Base-by-base conservation (phyloP, 176 grass and related monocot genomes). In the Oryza punctata region DNA sequence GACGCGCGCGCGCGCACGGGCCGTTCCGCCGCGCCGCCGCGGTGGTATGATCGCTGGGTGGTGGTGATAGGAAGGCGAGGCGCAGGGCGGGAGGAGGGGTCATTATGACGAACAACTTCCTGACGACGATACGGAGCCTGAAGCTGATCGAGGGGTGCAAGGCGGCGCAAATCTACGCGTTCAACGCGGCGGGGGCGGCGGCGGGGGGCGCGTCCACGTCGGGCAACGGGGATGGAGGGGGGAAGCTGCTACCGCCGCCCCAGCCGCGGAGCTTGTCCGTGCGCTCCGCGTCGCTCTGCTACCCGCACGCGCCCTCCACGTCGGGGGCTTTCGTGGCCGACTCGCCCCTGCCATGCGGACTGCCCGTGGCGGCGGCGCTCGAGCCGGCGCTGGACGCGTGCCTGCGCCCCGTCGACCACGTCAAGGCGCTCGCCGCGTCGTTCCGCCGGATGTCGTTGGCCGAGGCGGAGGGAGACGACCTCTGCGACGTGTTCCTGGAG, bases 61-160 rank as follows among this genome's bases (percentile, higher is more conserved):
- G 66, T 57, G 46, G 66, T 50, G 46, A 73, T 6, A 67, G 71
- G 33, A 38, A 33, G 69, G 7, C 19, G 79, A 49, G 59, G 40
- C 30, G 27, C 28, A 29, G 29, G 9, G 69, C 29, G 69, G 30
- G 32, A n/a, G 64, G 12, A 35, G 46, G 21, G 69, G 8, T 40
- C 79, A 82, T 72, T 80, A 94, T 96, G 96, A 87, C 92, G 83
- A 99, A 99, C 68, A 93, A 98, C 85, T 96, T 99, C 77, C 63
- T 99, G 73, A 99, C 96, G 23, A 94, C 91, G 28, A 95, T 98
- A 69, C 89, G 89, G 47, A 98, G 96, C 83, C 60, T 98, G 26
- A 98, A 98, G 85, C 81, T 98, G 69, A 91, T 98, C 63, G 93
- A 98, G 46, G 96, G 93, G 18, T 98, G 93, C 87, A 93, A 95